Evolutionary conservation across 179 eudicot species (phyloP).

Genomic region (Carnegiea gigantea): DNA sequence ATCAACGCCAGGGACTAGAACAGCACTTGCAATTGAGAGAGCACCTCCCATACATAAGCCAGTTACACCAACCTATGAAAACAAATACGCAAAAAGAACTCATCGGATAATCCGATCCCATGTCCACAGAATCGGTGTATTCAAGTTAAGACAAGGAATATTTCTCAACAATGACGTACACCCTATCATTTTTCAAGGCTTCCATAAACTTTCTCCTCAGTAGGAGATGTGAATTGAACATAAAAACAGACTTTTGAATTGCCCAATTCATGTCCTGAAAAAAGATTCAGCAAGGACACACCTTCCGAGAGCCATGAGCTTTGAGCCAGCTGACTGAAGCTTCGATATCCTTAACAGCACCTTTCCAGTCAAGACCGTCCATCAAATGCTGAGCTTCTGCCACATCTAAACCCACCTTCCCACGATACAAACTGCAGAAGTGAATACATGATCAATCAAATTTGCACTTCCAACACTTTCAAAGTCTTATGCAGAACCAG

Average conservation of each 20-base stretch:
- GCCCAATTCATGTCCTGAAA: not conserved
- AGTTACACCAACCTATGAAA: constrained; percentile 79
- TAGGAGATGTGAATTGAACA: not conserved
- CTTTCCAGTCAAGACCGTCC: constrained; percentile 92
- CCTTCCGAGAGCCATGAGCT: constrained; percentile 88
- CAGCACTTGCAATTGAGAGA: constrained; percentile 84
- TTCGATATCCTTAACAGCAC: constrained; percentile 87
- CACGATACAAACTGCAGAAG: constrained; percentile 71
- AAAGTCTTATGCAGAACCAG: not conserved
- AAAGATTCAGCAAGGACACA: constrained; percentile 10
- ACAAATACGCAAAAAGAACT: not conserved
- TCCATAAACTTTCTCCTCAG: too few species aligned
- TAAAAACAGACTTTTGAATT: not conserved
- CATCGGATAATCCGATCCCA: constrained; percentile 2
- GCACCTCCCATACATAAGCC: constrained; percentile 99
- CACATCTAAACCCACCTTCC: constrained; percentile 87
- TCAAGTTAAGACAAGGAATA: not conserved
- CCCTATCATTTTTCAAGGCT: too few species aligned
- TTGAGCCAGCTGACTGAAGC: constrained; percentile 96
- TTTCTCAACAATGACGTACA: not conserved
- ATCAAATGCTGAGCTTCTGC: constrained; percentile 96
- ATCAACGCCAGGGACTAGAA: constrained; percentile 74
- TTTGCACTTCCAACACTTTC: not conserved
- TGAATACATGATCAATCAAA: constrained; percentile 13
- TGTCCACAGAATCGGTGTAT: too few species aligned